Conservation (phyloP, 257 asterid genomes). For the Hygrophila difformis region DNA sequence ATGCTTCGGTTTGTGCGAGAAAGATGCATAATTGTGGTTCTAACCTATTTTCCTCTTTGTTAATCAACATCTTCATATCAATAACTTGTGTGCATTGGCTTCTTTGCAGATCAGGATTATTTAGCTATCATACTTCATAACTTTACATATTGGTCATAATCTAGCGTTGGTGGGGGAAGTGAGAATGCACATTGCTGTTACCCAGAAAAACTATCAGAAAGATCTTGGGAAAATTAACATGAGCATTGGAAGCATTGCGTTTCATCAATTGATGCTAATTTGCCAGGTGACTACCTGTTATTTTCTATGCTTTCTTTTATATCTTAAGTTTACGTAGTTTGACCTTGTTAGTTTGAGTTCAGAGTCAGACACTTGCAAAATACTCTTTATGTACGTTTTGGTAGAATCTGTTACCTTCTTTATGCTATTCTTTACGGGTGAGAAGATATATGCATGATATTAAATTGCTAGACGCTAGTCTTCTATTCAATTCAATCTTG, state of each 20-base stretch:
- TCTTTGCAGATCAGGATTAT: conserved; percentile 20
- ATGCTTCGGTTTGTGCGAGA: too few species aligned
- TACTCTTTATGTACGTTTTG: too few species aligned
- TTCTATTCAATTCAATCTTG: too few species aligned
- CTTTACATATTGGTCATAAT: background rate
- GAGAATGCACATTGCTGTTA: conserved; percentile 65
- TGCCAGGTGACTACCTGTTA: conserved; percentile 42
- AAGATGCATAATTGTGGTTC: too few species aligned
- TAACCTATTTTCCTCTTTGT: background rate
- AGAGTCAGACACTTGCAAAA: too few species aligned
- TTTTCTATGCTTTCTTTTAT: background rate
- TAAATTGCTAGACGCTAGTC: too few species aligned
- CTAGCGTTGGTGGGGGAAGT: conserved; percentile 26
- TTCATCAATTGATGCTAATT: conserved; percentile 81
- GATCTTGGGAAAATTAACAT: conserved; percentile 43
- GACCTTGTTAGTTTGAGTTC: too few species aligned
- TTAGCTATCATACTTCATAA: conserved; percentile 8
- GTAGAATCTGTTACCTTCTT: too few species aligned
- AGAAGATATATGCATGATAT: too few species aligned
- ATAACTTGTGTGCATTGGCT: conserved; percentile 1
- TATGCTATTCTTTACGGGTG: too few species aligned
- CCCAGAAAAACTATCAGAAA: conserved; percentile 29
- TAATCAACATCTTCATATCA: background rate
- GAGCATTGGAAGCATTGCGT: conserved; percentile 66
- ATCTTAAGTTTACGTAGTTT: too few species aligned